Evolutionary conservation across 345 rosid species (phyloP).

Genomic region (Bretschneidera sinensis): DNA sequence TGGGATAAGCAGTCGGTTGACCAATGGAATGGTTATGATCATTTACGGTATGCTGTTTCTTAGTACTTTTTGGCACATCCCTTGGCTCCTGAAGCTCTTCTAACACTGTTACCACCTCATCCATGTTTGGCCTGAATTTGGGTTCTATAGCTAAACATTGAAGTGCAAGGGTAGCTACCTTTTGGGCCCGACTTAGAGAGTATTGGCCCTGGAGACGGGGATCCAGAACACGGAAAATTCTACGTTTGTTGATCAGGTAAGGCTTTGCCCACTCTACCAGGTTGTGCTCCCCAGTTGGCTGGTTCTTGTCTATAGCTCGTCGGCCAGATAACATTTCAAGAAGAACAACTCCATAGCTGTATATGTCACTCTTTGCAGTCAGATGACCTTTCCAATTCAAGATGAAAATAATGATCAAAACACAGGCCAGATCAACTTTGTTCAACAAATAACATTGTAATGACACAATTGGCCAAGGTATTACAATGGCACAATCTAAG

Average conservation of each 20-base stretch:
- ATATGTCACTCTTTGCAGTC: constrained; percentile 75
- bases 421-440: background rate
- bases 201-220: constrained; percentile 77
- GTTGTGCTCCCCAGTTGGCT: constrained; percentile 76
- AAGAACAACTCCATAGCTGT: constrained; percentile 85
- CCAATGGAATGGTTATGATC: too few species aligned
- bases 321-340: constrained; percentile 81
- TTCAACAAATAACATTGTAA: too few species aligned
- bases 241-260: constrained; percentile 71
- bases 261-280: constrained; percentile 96
- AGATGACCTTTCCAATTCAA: constrained; percentile 61
- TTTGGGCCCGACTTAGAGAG: constrained; percentile 48
- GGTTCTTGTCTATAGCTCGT: constrained; percentile 81
- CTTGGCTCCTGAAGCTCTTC: constrained; percentile 56
- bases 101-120: constrained; percentile 52
- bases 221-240: constrained; percentile 67
- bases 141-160: constrained; percentile 65
- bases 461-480: too few species aligned
- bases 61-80: constrained; percentile 18
- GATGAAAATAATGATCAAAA: constrained; percentile 13
- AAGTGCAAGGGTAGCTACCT: constrained; percentile 55
- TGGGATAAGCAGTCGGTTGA: constrained; percentile 42
- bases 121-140: constrained; percentile 69
- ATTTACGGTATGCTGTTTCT: constrained; percentile 29
- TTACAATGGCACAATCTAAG: too few species aligned